Evolutionary conservation across 1,284 basidiomycete genomes (phyloP), one percentile per base, ranked within the genome.

Genomic region (Singerocomus inundabilis): DNA sequence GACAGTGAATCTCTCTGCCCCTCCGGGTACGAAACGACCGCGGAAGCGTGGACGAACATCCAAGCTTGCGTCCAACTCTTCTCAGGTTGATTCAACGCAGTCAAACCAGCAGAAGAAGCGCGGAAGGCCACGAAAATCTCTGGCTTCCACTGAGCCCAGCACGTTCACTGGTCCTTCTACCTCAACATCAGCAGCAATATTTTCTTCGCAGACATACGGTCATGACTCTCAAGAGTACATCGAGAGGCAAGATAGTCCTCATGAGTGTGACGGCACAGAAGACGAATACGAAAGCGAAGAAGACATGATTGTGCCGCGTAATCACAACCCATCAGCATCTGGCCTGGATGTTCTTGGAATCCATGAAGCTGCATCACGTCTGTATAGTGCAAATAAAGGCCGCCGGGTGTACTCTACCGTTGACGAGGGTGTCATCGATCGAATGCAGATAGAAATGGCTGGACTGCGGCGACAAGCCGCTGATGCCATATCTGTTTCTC

Each of bases 1-100:
- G 87, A 89, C 86, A 29, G 87, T 90, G 16, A 90, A 90, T 64
- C 75, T 90, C 16, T 69, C 78, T 46, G 88, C 87, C 16, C 87
- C 88, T 13, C 88, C 86, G 4, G 88, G 87, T 21, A 89, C 88
- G 4, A 90, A 90, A 67, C 79, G 88, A 49, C 87, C 88, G 30
- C 79, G 88, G 18, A 90, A 90, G 66, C 79, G 87, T 51, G 86
- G 86, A n/a, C 75, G 84, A 31, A 70, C 79, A 6, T 80, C 77
- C 53, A 80, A 80, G 53, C 72, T 72, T 29, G 58, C 55, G n/a
- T 60, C 60, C 10, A 68, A 67, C 38, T 57, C 59, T 32, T 57
- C 60, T 16, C 50, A 63, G 31, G 46, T 35, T 25, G 51, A 54
- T 45, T 45, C 43, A 52, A 52, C 16, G 24, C 64, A 36, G 43